phyloP scores from a whole-genome alignment of 805 yeast genomes.

The Metschnikowia lunata region DNA sequence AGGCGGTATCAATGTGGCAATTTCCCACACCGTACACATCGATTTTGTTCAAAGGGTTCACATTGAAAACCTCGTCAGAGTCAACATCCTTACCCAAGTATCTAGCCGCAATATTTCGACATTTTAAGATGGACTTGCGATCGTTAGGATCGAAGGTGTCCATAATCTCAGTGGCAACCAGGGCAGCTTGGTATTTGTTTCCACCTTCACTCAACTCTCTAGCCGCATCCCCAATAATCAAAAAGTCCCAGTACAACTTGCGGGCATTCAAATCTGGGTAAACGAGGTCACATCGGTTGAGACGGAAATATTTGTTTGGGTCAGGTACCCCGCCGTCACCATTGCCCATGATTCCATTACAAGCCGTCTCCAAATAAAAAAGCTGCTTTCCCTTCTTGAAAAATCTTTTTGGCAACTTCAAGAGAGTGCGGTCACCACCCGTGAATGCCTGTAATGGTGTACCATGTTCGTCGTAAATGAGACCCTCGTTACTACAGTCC shows the following conservation, averaged over 20 bases:
- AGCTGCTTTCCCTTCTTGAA: constrained; percentile 47
- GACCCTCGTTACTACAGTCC: constrained; percentile 85
- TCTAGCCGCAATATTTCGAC: constrained; percentile 62
- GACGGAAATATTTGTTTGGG: constrained; percentile 63
- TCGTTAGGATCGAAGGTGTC: constrained; percentile 74
- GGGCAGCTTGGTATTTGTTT: constrained; percentile 79
- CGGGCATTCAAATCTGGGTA: constrained; percentile 80
- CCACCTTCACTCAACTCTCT: constrained; percentile 67
- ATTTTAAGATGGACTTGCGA: constrained; percentile 48
- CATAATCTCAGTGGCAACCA: constrained; percentile 77
- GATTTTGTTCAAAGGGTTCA: constrained; percentile 34
- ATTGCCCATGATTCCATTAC: constrained; percentile 89
- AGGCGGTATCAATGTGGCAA: constrained; percentile 96
- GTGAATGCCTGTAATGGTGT: constrained; percentile 79
- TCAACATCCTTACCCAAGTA: constrained; percentile 66
- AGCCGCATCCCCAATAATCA: constrained; percentile 88
- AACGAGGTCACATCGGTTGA: constrained; percentile 70
- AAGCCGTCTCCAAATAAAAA: constrained; percentile 84
- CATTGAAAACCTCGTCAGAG: constrained; percentile 50
- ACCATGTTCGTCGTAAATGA: constrained; percentile 66
- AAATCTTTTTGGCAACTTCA: constrained; percentile 50
- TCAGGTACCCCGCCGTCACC: constrained; percentile 67
- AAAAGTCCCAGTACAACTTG: constrained; percentile 72
- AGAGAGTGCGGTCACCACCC: constrained; percentile 78
- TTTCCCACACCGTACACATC: constrained; percentile 87